Base-by-base conservation (phyloP, 352 stramenopile genomes). In the Globisporangium middletonii region DNA sequence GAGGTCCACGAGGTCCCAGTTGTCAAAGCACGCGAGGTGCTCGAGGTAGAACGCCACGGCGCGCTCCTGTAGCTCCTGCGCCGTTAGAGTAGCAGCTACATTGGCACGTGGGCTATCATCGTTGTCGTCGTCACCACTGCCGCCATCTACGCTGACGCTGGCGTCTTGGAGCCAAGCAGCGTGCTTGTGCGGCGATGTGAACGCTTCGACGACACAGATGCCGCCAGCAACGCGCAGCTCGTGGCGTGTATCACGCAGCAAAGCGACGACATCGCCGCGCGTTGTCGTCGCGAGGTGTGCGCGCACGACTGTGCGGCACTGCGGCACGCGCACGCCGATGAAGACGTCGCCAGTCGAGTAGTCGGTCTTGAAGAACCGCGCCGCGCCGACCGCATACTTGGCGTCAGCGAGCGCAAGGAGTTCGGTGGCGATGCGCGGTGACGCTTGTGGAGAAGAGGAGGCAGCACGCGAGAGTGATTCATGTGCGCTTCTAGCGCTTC, bases 171-270 rank as follows among this genome's bases (percentile, higher is more conserved):
- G 37, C 46, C 49, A 55, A 16, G 26, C 2, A 3, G 42, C 38
- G 23, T 59, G 43, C 15, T 44, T 44, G 9, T 12, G 43, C 11
- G 50, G 44, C 19, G 42, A 28, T 7, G 11, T 33, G 50, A 60
- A 69, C 16, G 45, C 54, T 26, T 69, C 62, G 26, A 64, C 44
- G 41, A 66, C 26, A n/a, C 42, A 58, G 18, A 69, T 62, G 8
- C 43, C 56, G n/a, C 62, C 62, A 0, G 58, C 44, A 9, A 54
- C 28, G 5, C 58, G 58, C 45, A 66, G 9, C 15, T 69, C 62
- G 18, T 69, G 62, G 11, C 62, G 62, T 30, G 27, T 23, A 26
- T 69, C 62, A 0, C 26, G n/a, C 13, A 69, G 16, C 44, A 69
- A 28, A 8, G 50, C 52, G 6, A 51, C 16, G n/a, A 63, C 27